Percentiles rank a stretch among this genome's conserved stretches.
Conservation (phyloP, 2,329 filamentous ascomycete genomes). For the Microsporum ferrugineum region DNA sequence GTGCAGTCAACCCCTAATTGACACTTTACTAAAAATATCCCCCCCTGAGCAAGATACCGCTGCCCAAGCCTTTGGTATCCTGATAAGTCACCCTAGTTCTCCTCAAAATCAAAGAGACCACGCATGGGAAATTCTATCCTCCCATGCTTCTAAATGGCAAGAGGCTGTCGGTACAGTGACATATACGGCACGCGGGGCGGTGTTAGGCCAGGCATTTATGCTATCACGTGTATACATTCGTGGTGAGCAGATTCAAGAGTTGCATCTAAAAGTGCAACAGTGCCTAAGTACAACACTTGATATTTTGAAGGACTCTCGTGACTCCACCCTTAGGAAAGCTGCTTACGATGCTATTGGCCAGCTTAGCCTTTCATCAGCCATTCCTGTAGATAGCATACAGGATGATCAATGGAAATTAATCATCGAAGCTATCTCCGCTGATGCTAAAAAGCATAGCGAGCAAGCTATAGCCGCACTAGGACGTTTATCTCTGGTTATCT, state of each 20-base stretch:
- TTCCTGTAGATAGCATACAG: slow-evolving; percentile 29
- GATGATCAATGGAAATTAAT: slow-evolving; percentile 35
- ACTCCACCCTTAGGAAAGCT: slow-evolving; percentile 47
- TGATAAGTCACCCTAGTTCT: slow-evolving; percentile 52
- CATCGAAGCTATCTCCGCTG: slow-evolving; percentile 51
- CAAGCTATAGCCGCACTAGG: slow-evolving; percentile 72
- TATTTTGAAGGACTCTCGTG: slow-evolving; percentile 44
- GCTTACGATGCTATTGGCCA: slow-evolving; percentile 49
- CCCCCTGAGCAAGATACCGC: slow-evolving; percentile 44
- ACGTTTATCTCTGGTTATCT: slow-evolving; percentile 51
- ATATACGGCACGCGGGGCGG: slow-evolving; percentile 49
- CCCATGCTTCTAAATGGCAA: slow-evolving; percentile 38
- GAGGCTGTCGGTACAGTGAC: slow-evolving; percentile 48
- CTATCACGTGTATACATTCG: slow-evolving; percentile 48
- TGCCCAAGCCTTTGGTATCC: slow-evolving; percentile 61
- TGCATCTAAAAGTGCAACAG: slow-evolving; percentile 30
- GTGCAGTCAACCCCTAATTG: slow-evolving; percentile 46
- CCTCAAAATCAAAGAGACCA: background rate
- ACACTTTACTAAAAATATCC: background rate
- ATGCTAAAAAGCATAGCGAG: slow-evolving; percentile 71
- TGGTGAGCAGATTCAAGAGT: slow-evolving; percentile 20
- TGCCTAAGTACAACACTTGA: slow-evolving; percentile 38
- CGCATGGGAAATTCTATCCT: background rate
- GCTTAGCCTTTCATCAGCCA: slow-evolving; percentile 47
- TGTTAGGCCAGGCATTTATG: slow-evolving; percentile 48